These are phyloP conservation scores for Xylariaceae sp. DNA, from an alignment of 2,329 filamentous ascomycete species.

Conservation along the genomic window DNA sequence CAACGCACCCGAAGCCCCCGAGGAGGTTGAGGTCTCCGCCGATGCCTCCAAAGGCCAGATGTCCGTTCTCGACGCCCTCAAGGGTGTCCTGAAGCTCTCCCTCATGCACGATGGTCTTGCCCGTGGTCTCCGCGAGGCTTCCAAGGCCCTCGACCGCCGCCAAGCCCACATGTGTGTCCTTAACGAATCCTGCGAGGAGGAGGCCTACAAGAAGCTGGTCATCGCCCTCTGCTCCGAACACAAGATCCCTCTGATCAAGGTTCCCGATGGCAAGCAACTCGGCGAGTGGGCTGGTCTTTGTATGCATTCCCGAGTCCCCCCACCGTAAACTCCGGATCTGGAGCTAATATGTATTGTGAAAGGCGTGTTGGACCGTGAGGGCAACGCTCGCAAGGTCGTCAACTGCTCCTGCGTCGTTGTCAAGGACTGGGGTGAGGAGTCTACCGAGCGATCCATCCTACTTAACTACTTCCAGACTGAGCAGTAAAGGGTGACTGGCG, in stretches of 20 bases:
- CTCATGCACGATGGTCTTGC: conserved; percentile 99
- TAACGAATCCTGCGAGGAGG: conserved; percentile 99
- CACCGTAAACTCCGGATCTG: neutral
- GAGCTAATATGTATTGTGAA: conserved; percentile 29
- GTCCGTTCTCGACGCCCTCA: conserved; percentile 96
- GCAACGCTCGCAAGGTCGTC: conserved; percentile 99
- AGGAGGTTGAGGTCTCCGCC: conserved; percentile 94
- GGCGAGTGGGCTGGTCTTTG: conserved; percentile 99
- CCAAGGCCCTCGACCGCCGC: conserved; percentile 97
- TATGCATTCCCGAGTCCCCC: conserved; percentile 53
- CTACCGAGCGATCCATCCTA: conserved; percentile 95
- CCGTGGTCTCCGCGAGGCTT: conserved; percentile 95
- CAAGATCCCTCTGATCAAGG: conserved; percentile 99
- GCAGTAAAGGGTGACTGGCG: conserved; percentile 50
- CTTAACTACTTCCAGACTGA: conserved; percentile 99
- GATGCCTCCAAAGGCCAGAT: conserved; percentile 90
- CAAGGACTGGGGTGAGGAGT: conserved; percentile 99
- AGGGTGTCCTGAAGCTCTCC: conserved; percentile 97
- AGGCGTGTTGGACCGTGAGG: conserved; percentile 99
- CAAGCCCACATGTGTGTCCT: conserved; percentile 99
- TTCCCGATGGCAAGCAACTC: conserved; percentile 98
- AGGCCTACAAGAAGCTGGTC: conserved; percentile 99
- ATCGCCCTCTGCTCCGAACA: conserved; percentile 98
- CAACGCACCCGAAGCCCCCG: conserved; percentile 73
- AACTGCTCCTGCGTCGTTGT: conserved; percentile 99